phyloP scores from a whole-genome alignment of 179 eudicot species.

The Silene coronaria region DNA sequence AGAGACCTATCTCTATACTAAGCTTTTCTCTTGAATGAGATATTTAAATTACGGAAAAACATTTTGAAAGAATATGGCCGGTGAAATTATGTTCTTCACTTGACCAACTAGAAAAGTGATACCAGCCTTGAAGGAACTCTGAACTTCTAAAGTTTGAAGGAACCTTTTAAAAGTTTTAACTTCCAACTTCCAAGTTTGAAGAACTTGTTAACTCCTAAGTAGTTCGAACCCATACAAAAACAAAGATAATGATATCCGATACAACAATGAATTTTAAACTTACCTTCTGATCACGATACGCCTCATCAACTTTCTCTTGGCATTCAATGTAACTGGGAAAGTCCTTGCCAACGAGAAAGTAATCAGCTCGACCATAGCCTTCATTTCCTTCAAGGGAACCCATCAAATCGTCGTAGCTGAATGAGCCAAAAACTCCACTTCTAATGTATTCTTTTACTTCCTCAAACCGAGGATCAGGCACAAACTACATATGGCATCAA shows the following conservation, averaged over 20 bases:
- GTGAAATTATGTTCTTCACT: not conserved
- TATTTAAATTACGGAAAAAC: not conserved
- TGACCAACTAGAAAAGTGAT: not conserved
- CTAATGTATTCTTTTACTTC: constrained; percentile 69
- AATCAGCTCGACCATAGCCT: constrained; percentile 88
- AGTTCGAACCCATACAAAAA: not conserved
- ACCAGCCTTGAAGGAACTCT: not conserved
- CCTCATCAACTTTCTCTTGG: constrained; percentile 85
- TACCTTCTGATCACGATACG: constrained; percentile 76
- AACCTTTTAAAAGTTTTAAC: too few relatives aligned
- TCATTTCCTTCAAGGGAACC: constrained; percentile 86
- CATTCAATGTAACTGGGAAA: constrained; percentile 89
- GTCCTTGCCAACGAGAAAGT: constrained; percentile 94
- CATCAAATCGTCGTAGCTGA: constrained; percentile 53
- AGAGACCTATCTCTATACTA: not conserved
- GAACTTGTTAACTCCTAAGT: not conserved
- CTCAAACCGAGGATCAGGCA: constrained; percentile 75
- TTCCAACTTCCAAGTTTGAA: not conserved
- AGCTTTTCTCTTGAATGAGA: not conserved
- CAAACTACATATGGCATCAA: constrained; percentile 51
- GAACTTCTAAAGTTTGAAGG: not conserved
- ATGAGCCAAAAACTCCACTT: constrained; percentile 72
- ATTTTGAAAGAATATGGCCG: not conserved
- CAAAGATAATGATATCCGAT: not conserved
- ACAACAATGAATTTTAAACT: constrained; percentile 12